Evolutionary conservation across 2,329 filamentous ascomycete species (phyloP).

Genomic region (Arthrobotrys conoides): DNA sequence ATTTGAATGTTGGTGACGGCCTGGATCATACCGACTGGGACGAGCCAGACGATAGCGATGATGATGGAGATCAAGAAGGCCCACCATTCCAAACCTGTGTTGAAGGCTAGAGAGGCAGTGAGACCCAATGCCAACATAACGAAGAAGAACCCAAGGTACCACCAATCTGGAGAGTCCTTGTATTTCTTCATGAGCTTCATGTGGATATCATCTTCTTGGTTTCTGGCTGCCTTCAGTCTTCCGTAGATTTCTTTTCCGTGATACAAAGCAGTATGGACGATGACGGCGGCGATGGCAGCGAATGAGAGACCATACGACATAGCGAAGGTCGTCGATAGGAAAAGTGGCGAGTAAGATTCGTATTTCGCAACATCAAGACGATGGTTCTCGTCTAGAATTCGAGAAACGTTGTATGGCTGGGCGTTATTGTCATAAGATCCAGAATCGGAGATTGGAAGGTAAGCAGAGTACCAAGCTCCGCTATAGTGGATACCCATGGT

Average conservation of each 20-base stretch:
- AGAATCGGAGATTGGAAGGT: slow-evolving; percentile 79
- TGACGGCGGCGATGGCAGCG: slow-evolving; percentile 76
- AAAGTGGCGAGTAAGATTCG: slow-evolving; percentile 77
- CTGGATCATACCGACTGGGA: slow-evolving; percentile 75
- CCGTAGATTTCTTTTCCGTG: slow-evolving; percentile 73
- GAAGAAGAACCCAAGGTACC: slow-evolving; percentile 71
- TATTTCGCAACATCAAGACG: slow-evolving; percentile 77
- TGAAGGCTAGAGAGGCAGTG: slow-evolving; percentile 63
- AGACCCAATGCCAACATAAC: slow-evolving; percentile 68
- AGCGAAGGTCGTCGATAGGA: slow-evolving; percentile 75
- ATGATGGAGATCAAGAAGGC: slow-evolving; percentile 72
- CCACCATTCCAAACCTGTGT: slow-evolving; percentile 69
- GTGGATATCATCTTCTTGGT: slow-evolving; percentile 66
- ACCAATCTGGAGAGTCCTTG: slow-evolving; percentile 66
- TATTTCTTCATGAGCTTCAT: slow-evolving; percentile 66
- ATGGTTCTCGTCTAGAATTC: slow-evolving; percentile 75
- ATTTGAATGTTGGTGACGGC: slow-evolving; percentile 75
- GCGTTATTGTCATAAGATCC: slow-evolving; percentile 81
- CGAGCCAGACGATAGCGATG: slow-evolving; percentile 73
- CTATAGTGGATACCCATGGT: slow-evolving; percentile 76
- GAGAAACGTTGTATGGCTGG: slow-evolving; percentile 74
- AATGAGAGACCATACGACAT: slow-evolving; percentile 75
- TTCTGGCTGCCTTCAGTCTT: slow-evolving; percentile 65
- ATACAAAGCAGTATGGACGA: slow-evolving; percentile 73
- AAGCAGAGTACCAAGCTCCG: slow-evolving; percentile 76